phyloP scores from a whole-genome alignment of 2,329 filamentous ascomycete genomes.

The Botrytis cinerea region DNA sequence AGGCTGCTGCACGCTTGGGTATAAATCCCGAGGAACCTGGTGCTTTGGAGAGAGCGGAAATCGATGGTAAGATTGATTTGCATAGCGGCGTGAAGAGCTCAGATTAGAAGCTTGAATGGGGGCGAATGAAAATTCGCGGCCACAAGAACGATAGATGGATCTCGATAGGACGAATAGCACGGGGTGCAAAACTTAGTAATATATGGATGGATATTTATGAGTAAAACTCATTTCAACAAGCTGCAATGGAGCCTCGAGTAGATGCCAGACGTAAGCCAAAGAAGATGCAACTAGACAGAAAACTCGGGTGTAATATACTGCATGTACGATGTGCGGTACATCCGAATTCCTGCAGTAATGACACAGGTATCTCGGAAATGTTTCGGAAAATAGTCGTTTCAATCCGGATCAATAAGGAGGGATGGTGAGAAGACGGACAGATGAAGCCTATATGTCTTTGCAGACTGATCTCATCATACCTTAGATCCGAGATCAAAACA shows the following conservation, averaged over 20 bases:
- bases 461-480: not conserved
- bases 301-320: not conserved
- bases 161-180: not conserved
- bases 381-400: not conserved
- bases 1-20: constrained; percentile 51
- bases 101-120: not conserved
- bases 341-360: not conserved
- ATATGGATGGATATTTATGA: not conserved
- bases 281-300: not conserved
- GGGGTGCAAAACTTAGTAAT: not conserved
- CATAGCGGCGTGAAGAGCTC: not conserved
- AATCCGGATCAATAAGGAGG: not conserved
- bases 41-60: constrained; percentile 35
- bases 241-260: not conserved
- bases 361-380: not conserved
- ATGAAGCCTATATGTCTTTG: too few relatives aligned
- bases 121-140: not conserved
- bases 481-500: not conserved
- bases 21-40: constrained; percentile 46
- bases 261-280: not conserved
- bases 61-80: constrained; percentile 17
- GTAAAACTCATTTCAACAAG: not conserved
- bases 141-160: not conserved
- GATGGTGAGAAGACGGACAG: too few relatives aligned
- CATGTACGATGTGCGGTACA: not conserved